Evolutionary conservation across 208 protist species (phyloP).

Genomic region (Wallacemonas sp.): DNA sequence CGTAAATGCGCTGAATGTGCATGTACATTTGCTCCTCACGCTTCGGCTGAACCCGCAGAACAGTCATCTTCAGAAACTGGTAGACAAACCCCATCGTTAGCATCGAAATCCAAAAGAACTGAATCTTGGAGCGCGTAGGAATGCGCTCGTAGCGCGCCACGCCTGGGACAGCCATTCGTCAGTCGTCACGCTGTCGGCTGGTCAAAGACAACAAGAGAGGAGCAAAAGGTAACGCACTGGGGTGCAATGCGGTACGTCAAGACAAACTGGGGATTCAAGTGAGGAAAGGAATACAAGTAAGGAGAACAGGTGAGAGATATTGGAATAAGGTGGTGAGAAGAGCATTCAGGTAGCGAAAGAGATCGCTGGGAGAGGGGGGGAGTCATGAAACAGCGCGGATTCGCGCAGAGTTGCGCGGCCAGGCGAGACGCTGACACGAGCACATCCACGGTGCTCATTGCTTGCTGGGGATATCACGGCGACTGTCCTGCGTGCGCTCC

Average conservation of each 20-base stretch:
- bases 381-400: not conserved
- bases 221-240: slow-evolving; percentile 1
- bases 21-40: slow-evolving; percentile 88
- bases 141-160: slow-evolving; percentile 80
- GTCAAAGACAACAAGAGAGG: not conserved
- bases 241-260: no score
- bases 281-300: no score
- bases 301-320: not conserved
- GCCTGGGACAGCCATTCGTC: slow-evolving; percentile 60
- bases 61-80: slow-evolving; percentile 76
- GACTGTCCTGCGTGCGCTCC: no score
- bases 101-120: slow-evolving; percentile 82
- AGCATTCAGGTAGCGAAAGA: not conserved
- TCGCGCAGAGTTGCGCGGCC: not conserved
- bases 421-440: no score
- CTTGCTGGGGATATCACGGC: no score
- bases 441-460: no score
- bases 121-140: slow-evolving; percentile 72
- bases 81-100: slow-evolving; percentile 78
- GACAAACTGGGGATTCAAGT: no score
- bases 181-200: not conserved
- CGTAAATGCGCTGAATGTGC: slow-evolving; percentile 67
- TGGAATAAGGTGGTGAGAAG: not conserved
- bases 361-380: no score
- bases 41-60: slow-evolving; percentile 76